These are phyloP conservation scores for Prillingera fragicola DNA, from an alignment of 1,284 basidiomycete species.

Conservation along the genomic window DNA sequence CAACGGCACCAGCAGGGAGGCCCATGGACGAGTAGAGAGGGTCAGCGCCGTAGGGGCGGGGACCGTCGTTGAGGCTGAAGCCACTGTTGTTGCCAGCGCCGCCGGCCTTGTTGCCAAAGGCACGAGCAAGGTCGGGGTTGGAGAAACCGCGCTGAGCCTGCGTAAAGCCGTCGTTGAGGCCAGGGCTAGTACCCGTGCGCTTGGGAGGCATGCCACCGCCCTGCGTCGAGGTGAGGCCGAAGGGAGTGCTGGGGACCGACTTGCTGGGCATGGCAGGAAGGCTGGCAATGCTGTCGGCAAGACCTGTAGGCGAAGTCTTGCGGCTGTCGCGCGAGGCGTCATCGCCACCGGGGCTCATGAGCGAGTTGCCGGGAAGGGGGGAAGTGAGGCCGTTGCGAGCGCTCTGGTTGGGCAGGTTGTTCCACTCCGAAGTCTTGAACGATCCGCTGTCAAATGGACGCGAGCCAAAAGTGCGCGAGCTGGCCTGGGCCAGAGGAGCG, in stretches of 20 bases:
- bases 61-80: slow-evolving; percentile 44
- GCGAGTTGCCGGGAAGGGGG: slow-evolving; percentile 57
- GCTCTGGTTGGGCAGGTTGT: slow-evolving; percentile 64
- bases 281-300: slow-evolving; percentile 46
- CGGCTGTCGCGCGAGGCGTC: slow-evolving; percentile 30
- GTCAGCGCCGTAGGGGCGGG: slow-evolving; percentile 43
- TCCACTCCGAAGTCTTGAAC: slow-evolving; percentile 82
- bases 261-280: slow-evolving; percentile 48
- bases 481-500: slow-evolving; percentile 78
- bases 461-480: slow-evolving; percentile 59
- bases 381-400: slow-evolving; percentile 46
- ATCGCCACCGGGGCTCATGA: slow-evolving; percentile 51
- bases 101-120: slow-evolving; percentile 69
- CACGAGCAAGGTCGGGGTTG: slow-evolving; percentile 48
- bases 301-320: slow-evolving; percentile 39
- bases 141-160: slow-evolving; percentile 46
- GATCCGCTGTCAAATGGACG: slow-evolving; percentile 58
- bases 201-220: slow-evolving; percentile 21
- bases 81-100: slow-evolving; percentile 39
- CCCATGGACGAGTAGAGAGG: slow-evolving; percentile 40
- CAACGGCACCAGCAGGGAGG: slow-evolving; percentile 50
- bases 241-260: slow-evolving; percentile 46
- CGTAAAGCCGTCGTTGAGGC: slow-evolving; percentile 32
- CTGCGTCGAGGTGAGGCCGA: slow-evolving; percentile 22
- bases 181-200: slow-evolving; percentile 33